Base-by-base conservation (phyloP, 192 early-diverging fungal genomes). In the Geranomyces michiganensis region DNA sequence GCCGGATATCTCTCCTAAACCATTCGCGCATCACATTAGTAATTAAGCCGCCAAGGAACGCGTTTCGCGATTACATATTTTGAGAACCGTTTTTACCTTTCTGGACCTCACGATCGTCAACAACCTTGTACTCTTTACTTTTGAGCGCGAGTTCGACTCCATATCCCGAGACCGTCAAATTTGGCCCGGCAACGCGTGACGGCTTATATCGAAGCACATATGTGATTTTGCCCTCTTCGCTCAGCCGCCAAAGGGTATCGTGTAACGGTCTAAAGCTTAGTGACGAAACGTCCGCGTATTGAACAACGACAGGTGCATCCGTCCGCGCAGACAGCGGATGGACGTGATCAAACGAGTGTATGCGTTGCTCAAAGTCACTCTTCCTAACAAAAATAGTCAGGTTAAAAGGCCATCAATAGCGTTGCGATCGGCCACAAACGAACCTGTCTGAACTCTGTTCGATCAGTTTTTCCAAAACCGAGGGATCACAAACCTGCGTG, bases 51-150 rank as follows among this genome's bases (percentile, higher is more conserved):
- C 26, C 58, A 53, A 53, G 7, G 17, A 7, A 53, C 15, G 51
- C 10, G 3, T 9, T 29, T 36, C 29, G 26, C 36, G 36, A 7
- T 41, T 41, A 7, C 36, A 45, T 36, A n/a, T 36, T 22, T n/a
- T n/a, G n/a, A n/a, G n/a, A n/a, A n/a, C n/a, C n/a, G n/a, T n/a
- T 4, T 32, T n/a, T 49, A 45, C 79, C 70, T 27, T 69, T 75
- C 43, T 78, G 84, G 60, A 87, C 79, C 48, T 90, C 84, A 24
- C 96, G 89, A 77, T 99, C 97, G 69, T 99, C 97, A 45, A 91
- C 90, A 21, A 95, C 95, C 76, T 93, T 91, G 81, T 99, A 99
- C 73, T 99, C 97, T 9, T 94, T 94, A 60, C 87, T 97, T 79
- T 99, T 99, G n/a, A 99, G 70, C 14, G 88, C 91, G 44, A 99